These are phyloP conservation scores for Cercospora brassicicola DNA, from an alignment of 2,329 filamentous ascomycete genomes.

Conservation along the genomic window DNA sequence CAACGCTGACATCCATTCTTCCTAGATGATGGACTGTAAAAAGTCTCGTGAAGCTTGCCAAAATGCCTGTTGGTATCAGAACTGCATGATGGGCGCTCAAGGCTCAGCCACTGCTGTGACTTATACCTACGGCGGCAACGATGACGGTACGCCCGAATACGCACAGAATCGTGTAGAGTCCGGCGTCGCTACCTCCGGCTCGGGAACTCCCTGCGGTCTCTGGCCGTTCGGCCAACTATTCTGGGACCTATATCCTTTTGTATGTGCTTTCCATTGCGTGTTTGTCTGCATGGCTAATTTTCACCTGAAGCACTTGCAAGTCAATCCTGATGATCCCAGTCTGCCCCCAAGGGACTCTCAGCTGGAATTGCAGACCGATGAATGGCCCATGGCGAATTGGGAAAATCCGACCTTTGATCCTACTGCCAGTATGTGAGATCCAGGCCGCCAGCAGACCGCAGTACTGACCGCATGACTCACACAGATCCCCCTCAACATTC, in stretches of 20 bases:
- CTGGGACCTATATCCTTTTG: background rate
- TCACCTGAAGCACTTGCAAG: background rate
- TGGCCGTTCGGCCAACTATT: background rate
- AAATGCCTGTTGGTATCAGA: background rate
- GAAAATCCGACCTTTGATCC: background rate
- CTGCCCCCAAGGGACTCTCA: background rate
- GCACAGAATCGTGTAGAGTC: background rate
- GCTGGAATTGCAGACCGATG: background rate
- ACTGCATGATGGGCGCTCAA: background rate
- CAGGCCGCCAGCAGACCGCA: background rate
- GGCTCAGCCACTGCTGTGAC: background rate
- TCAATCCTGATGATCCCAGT: background rate
- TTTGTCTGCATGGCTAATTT: background rate
- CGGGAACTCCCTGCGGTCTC: background rate
- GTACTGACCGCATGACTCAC: background rate
- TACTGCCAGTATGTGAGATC: background rate
- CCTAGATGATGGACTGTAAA: background rate
- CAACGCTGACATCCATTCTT: background rate
- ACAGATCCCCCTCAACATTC: background rate
- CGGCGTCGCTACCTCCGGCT: background rate
- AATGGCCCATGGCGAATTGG: background rate
- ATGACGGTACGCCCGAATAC: background rate
- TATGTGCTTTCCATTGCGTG: background rate
- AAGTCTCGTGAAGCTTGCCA: background rate
- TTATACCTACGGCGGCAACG: background rate